Evolutionary conservation across 495 filamentous ascomycete species (phyloP), one percentile per base, ranked within the genome.

Genomic region (Viridothelium virens): DNA sequence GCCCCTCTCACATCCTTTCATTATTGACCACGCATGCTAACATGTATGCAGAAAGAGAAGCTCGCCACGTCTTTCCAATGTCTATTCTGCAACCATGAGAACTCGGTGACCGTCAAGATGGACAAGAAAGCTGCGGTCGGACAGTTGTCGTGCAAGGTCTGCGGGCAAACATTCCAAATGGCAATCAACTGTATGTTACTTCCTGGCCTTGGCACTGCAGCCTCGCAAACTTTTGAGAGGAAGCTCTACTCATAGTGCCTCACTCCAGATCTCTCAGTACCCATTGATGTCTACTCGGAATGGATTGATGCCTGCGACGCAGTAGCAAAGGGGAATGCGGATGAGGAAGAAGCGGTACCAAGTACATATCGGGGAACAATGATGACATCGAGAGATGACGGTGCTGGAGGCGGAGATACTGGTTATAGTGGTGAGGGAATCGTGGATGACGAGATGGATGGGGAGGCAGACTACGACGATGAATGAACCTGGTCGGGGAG

Each of bases 251-350:
- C 5, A 53, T 18, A 41, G 3, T 33, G n/a, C n/a, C 11, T 10
- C 46, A 48, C 37, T 62, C 1, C 63, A 96, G 91, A 92, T 74
- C 86, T 97, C 65, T 93, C 91, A 44, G 88, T 89, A 16, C 83
- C 89, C 1, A 91, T 98, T 38, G 94, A 98, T 72, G 93, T 98
- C 16, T 98, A 97, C 74, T 90, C 91, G 38, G 95, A 97, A 73
- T 98, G 94, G 94, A 89, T 98, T 63, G 94, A 98, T 78, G 94
- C 94, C 44, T 96, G 94, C 74, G 93, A 96, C 80, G 84, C 82
- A 47, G 86, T 89, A 53, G 87, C 87, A 14, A 88, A 88, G 70
- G 81, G 86, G 53, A 61, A 69, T 0, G 69, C 62, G 0, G 64
- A 47, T 16, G 66, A 53, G 36, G 68, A 14, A 38, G 56, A 50